Base-by-base conservation (phyloP, 2,329 filamentous ascomycete species). In the Pyricularia grisea region DNA sequence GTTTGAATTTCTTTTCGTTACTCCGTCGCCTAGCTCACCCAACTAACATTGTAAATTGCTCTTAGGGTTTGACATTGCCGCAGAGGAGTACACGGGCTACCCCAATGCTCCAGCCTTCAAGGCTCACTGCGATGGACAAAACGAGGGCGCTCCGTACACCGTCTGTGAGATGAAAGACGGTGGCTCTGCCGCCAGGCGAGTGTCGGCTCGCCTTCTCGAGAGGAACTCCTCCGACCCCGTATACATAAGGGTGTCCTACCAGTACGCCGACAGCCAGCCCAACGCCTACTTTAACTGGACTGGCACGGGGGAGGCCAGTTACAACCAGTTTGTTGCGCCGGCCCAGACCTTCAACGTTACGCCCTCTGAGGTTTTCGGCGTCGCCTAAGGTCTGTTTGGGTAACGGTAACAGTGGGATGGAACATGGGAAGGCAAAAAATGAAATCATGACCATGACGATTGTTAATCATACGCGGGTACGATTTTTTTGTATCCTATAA, bases 241-340 rank as follows among this genome's bases (percentile, higher is more conserved):
- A 1, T 14, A 36, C n/a, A 50, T 67, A 36, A n/a, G 42, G 11
- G 23, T 67, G 12, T 50, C 33, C 25, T 67, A 28, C 65, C 36
- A 55, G 65, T 67, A 50, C 23, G 31, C 65, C 20, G 31, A 55
- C 36, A 55, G 6, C 65, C 23, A 28, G 33, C n/a, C 33, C 10
- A n/a, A 30, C 65, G 23, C 65, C 65, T 67, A 67, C 33, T 67
- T 27, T 31, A 67, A 67, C 65, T 67, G 65, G 65, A 67, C 65
- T n/a, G 65, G 33, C 33, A 12, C n/a, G 33, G 65, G 31, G n/a
- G 23, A 14, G 33, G 20, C 65, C 23, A 30, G 7, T 0, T 67
- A 50, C 36, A 67, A 67, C 65, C 65, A 67, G 65, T 30, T 30
- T 25, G 36, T 50, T 27, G 10, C n/a, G 25, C 36, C 36, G n/a